phyloP scores from a whole-genome alignment of 2,329 filamentous ascomycete genomes.

The Chalaropsis thielavioides region DNA sequence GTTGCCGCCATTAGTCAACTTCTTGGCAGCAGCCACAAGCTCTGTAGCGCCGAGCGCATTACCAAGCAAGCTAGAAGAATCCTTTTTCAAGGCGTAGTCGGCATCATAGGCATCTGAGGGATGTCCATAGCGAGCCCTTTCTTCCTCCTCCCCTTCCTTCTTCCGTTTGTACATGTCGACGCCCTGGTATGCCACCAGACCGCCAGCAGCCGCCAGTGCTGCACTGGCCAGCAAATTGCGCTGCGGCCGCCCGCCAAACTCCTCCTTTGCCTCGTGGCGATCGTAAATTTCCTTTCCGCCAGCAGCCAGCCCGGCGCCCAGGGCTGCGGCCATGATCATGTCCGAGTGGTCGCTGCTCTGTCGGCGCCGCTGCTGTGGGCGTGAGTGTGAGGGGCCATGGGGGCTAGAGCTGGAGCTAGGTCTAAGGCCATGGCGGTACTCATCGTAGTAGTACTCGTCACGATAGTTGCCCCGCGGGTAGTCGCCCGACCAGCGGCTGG shows the following conservation, averaged over 20 bases:
- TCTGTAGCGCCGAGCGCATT: constrained; percentile 47
- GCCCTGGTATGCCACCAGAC: constrained; percentile 48
- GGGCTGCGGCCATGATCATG: constrained; percentile 51
- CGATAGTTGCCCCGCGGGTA: constrained; percentile 38
- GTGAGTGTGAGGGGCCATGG: constrained; percentile 26
- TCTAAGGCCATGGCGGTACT: constrained; percentile 31
- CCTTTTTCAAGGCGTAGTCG: constrained; percentile 40
- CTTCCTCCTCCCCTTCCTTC: constrained; percentile 25
- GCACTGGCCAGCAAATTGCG: constrained; percentile 46
- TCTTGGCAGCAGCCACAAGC: constrained; percentile 47
- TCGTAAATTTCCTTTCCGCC: constrained; percentile 54
- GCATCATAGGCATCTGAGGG: constrained; percentile 44
- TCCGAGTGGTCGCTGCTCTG: constrained; percentile 47
- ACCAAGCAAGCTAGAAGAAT: constrained; percentile 50
- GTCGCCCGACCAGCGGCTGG: constrained; percentile 50
- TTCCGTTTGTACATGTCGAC: constrained; percentile 49
- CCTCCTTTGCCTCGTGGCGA: constrained; percentile 41
- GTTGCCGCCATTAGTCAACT: constrained; percentile 36
- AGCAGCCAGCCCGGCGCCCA: constrained; percentile 48
- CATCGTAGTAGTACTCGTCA: constrained; percentile 33
- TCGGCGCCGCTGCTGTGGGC: constrained; percentile 42
- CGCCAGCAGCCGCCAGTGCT: constrained; percentile 48
- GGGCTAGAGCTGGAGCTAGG: no score
- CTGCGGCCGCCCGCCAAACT: constrained; percentile 33
- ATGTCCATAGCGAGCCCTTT: constrained; percentile 35